phyloP scores from a whole-genome alignment of 1,284 basidiomycete species.

The Ceratobasidium sp. region DNA sequence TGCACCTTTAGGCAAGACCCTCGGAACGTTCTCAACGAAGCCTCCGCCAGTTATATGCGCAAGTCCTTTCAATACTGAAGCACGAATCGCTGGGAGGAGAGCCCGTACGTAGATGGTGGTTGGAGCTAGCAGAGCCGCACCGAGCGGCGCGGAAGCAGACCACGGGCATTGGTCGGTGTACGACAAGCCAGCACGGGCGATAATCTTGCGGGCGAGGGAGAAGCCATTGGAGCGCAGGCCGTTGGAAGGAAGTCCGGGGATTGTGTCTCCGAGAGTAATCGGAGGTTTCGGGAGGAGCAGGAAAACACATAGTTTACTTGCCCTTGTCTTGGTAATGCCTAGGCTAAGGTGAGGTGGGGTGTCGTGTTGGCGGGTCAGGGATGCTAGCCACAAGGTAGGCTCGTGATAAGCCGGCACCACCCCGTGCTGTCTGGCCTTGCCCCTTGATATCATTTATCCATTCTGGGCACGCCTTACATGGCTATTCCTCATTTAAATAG shows the following conservation, averaged over 20 bases:
- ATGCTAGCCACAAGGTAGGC: too few species aligned
- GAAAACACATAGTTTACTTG: too few species aligned
- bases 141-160: conserved; percentile 69
- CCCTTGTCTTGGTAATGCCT: too few species aligned
- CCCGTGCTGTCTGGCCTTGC: too few species aligned
- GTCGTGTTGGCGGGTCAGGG: too few species aligned
- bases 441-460: too few species aligned
- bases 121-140: conserved; percentile 83
- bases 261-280: conserved; percentile 83
- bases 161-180: conserved; percentile 88
- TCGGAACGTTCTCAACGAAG: conserved; percentile 96
- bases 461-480: too few species aligned
- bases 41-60: conserved; percentile 98
- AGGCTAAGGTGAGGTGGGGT: too few species aligned
- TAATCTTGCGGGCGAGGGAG: conserved; percentile 92
- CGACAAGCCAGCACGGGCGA: conserved; percentile 68
- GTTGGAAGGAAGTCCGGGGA: conserved; percentile 89
- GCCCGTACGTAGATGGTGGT: conserved; percentile 91
- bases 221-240: conserved; percentile 99
- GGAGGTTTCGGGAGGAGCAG: conserved; percentile 76
- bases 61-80: conserved; percentile 87
- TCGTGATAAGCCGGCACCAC: too few species aligned
- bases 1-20: conserved; percentile 79
- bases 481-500: too few species aligned
- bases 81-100: conserved; percentile 78